Evolutionary conservation across 179 eudicot species (phyloP).

Genomic region (Drosera spatulata): DNA sequence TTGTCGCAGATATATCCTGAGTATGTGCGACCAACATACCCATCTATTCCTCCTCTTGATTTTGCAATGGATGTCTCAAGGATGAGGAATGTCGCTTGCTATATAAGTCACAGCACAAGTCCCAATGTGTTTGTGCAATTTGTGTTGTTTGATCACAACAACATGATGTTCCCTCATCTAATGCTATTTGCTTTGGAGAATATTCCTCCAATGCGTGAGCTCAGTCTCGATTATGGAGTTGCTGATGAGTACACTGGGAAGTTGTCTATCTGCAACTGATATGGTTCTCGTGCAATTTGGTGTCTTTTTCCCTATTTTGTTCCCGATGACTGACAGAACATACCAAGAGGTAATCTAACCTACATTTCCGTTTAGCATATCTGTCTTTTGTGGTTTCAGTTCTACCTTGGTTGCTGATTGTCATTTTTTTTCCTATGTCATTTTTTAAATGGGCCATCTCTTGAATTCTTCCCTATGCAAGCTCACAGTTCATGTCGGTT

Average conservation of each 20-base stretch:
- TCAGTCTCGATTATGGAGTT: conserved; percentile 94
- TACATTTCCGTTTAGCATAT: too few relatives aligned
- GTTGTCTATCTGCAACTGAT: conserved; percentile 65
- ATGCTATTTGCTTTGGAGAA: conserved; percentile 95
- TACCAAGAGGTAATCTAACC: too few relatives aligned
- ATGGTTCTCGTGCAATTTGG: background rate
- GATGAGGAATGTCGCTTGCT: conserved; percentile 90
- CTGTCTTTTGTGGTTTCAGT: too few relatives aligned
- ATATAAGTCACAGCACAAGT: conserved; percentile 70
- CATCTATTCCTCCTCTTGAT: conserved; percentile 72
- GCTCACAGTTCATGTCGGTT: too few relatives aligned
- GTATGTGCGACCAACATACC: conserved; percentile 55
- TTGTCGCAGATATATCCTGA: conserved; percentile 53
- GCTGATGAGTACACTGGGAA: conserved; percentile 74
- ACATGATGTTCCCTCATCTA: conserved; percentile 64
- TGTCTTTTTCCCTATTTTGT: too few relatives aligned
- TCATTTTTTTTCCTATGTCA: too few relatives aligned
- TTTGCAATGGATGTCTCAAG: conserved; percentile 84
- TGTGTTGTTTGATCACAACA: conserved; percentile 75
- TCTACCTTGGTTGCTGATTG: too few relatives aligned
- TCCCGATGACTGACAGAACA: too few relatives aligned
- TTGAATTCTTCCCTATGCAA: too few relatives aligned
- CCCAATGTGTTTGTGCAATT: conserved; percentile 94
- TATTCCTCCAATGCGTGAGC: conserved; percentile 92
- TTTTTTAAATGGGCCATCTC: too few relatives aligned